Evolutionary conservation across 2,329 filamentous ascomycete species (phyloP), one percentile per base, ranked within the genome.

Genomic region (Proliferodiscus dingleyae): DNA sequence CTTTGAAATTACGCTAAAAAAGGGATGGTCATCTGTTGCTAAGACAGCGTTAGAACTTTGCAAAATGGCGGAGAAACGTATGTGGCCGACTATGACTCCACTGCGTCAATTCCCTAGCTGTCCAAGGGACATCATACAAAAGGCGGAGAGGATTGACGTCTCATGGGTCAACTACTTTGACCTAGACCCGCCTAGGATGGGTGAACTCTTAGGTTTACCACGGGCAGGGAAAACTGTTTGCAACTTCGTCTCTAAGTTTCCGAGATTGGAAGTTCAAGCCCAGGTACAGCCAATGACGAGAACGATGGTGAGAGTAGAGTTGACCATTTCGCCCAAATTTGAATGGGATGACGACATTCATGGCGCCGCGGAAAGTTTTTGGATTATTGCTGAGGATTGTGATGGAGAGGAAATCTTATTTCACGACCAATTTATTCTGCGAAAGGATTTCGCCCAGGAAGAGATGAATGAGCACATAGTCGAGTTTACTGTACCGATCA

Each of bases 21-120:
- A 96, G 68, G 91, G 91, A 26, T 98, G 91, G 91, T 82, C 93
- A 1, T 85, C 83, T 13, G 93, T 97, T 3, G 88, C 93, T 7
- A 95, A 93, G 70, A 89, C 86, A 51, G 90, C 93, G 0, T 73
- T 98, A 33, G 88, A 95, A 59, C 77, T 98, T 43, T 98, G 94
- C 71, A 98, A 98, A 71, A 97, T 95, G 89, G 93, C 91, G 0
- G 93, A 98, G 72, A 95, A 95, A 74, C 80, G 94, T 40, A 98
- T 98, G 94, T 98, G 93, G 93, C 90, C 91, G 11, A 97, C 91
- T 5, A 98, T 97, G 93, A 88, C 89, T 29, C 93, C 94, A 9
- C 74, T 98, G 24, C 81, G 93, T 43, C 93, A 98, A 61, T 98
- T 98, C 62, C 80, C 85, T 3, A 71, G 73, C 30, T 95, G 89